phyloP scores from a whole-genome alignment of 2,329 filamentous ascomycete species.

The Annulohypoxylon truncatum region DNA sequence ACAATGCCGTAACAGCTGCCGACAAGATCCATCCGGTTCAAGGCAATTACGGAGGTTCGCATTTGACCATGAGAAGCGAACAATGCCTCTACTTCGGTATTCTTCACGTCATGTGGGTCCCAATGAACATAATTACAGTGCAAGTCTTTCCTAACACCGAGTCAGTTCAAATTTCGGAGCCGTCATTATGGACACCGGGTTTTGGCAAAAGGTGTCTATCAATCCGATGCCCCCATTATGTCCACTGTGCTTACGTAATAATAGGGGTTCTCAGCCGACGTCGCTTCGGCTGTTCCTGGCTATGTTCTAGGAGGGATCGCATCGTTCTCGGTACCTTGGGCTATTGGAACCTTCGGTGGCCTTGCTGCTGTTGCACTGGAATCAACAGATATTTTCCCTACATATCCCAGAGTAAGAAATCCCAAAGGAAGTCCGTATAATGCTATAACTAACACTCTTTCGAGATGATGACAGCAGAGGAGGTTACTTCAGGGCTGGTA shows the following conservation, averaged over 20 bases:
- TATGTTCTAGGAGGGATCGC: conserved; percentile 64
- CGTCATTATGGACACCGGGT: conserved; percentile 66
- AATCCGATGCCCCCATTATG: conserved; percentile 48
- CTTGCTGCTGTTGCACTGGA: conserved; percentile 58
- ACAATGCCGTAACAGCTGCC: conserved; percentile 61
- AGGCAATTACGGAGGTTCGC: conserved; percentile 65
- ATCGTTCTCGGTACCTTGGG: conserved; percentile 67
- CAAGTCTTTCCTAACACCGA: neutral
- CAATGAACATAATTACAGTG: too few species aligned
- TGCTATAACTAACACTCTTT: neutral
- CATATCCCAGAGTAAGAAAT: conserved; percentile 59
- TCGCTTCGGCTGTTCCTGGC: conserved; percentile 61
- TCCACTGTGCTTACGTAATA: conserved; percentile 37
- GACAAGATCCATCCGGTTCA: conserved; percentile 58
- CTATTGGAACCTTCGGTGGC: conserved; percentile 63
- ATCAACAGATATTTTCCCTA: conserved; percentile 62
- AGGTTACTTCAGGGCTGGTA: conserved; percentile 76
- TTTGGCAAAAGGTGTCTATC: conserved; percentile 48
- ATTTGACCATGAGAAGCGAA: conserved; percentile 62
- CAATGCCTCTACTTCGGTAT: conserved; percentile 21
- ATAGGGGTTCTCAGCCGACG: conserved; percentile 56
- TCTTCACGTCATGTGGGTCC: neutral
- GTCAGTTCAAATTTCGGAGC: conserved; percentile 59
- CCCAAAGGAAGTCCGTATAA: neutral
- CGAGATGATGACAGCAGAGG: conserved; percentile 63